Conservation (phyloP, 2,329 filamentous ascomycete species). For the Pseudogymnoascus sp. region DNA sequence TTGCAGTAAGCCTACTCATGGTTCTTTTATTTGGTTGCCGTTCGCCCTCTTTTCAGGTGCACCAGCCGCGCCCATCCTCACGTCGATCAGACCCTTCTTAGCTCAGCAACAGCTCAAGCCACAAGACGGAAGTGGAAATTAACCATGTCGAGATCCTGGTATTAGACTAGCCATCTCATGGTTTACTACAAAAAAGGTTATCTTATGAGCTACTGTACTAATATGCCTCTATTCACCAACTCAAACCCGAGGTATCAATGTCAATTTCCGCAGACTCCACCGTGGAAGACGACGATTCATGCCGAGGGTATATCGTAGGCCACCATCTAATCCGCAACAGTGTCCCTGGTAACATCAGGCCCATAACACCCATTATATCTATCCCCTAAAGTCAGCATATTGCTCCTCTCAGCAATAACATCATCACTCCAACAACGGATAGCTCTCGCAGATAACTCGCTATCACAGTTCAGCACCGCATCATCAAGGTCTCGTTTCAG, state of each 20-base stretch:
- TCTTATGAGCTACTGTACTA: background rate
- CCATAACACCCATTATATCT: background rate
- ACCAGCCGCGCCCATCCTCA: background rate
- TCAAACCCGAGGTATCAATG: background rate
- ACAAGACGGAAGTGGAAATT: background rate
- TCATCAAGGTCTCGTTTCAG: conserved; percentile 30
- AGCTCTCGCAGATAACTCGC: background rate
- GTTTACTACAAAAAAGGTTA: background rate
- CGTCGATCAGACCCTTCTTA: background rate
- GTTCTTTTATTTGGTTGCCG: background rate
- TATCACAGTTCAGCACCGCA: conserved; percentile 23
- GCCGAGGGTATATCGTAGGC: background rate
- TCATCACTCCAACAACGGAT: background rate
- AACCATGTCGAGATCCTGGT: background rate
- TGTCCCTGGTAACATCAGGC: background rate
- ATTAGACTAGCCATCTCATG: background rate
- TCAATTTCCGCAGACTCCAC: background rate
- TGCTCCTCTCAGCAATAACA: background rate
- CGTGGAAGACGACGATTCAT: background rate
- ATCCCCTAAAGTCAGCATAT: background rate
- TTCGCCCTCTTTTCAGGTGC: background rate
- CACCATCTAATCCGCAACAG: background rate
- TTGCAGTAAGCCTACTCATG: background rate
- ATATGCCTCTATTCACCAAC: background rate
- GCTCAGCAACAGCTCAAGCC: background rate